Evolutionary conservation across 116 monocot species (phyloP).

Genomic region (Phalaenopsis hybrid): DNA sequence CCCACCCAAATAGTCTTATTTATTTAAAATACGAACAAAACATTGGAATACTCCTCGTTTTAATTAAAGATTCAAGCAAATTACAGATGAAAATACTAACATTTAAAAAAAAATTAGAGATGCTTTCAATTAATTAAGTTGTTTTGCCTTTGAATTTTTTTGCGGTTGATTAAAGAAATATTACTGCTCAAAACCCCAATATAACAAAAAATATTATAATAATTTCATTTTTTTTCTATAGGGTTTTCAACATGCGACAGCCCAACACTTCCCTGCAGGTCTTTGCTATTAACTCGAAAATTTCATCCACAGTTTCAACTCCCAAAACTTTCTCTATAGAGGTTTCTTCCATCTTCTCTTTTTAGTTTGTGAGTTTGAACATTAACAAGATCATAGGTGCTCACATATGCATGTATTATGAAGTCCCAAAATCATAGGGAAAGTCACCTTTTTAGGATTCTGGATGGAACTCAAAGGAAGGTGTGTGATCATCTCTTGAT

Average conservation of each 20-base stretch:
- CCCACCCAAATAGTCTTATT: too few species aligned
- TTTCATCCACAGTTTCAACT: neutral
- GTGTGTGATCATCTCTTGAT: conserved; percentile 95
- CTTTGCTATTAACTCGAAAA: neutral
- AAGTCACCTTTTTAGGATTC: conserved; percentile 69
- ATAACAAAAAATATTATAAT: neutral
- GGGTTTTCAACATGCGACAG: neutral
- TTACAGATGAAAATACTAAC: too few species aligned
- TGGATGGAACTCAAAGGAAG: conserved; percentile 87
- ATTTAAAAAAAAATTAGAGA: too few species aligned
- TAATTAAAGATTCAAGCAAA: too few species aligned
- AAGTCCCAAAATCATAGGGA: neutral
- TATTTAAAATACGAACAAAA: too few species aligned
- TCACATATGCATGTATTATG: neutral
- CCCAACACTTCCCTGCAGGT: neutral
- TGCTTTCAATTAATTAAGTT: too few species aligned
- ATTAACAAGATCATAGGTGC: neutral
- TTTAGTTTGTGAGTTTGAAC: neutral
- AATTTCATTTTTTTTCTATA: neutral
- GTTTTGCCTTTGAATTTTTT: too few species aligned
- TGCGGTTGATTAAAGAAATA: neutral
- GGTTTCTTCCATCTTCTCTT: neutral
- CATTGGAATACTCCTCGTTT: too few species aligned
- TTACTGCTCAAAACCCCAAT: neutral
- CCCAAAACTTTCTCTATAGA: neutral